Base-by-base conservation (phyloP, 805 yeast species). In the Yamadazyma olivae region DNA sequence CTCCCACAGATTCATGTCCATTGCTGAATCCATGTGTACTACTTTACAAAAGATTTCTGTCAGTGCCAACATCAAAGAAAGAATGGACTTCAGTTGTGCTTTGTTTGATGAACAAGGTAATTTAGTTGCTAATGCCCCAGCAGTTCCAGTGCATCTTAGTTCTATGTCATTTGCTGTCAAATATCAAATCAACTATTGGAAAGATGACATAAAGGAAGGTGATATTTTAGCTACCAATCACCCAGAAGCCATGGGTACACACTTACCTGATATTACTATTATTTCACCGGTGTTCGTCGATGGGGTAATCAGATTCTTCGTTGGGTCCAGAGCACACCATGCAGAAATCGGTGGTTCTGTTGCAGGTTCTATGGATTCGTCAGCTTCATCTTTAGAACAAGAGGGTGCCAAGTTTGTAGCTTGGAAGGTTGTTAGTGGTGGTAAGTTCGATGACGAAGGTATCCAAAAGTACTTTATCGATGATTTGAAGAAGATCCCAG, bases 21-120 rank as follows among this genome's bases (percentile, higher is more conserved):
- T 87, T 56, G 95, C 95, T 6, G 95, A 86, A 48, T 91, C 83
- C 53, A 86, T 86, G 95, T 91, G 95, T 25, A 75, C 74, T 24
- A 82, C 90, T 4, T 64, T 86, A 37, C 83, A 84, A 45, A 82
- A 83, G 58, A 86, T 93, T 0, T 72, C 91, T 2, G 88, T 86
- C 7, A 79, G 88, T 4, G 83, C 90, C 2, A 86, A 86, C 51
- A 90, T 86, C 26, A 86, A 86, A 52, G 95, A 86, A 53, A 66
- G 95, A 35, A 61, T 85, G 23, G 95, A 86, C 55, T 86, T 83
- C 56, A 82, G 90, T 20, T 86, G 95, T 65, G 95, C 95, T 2
- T 58, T 86, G 16, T 86, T 86, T 54, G 87, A 81, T 48, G 68
- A 82, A 1, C 69, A 72, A 5, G 95, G 95, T n/a, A 82, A 81